Base-by-base conservation (phyloP, 371 early-diverging fungal species). In the Agmasoma carcini region DNA sequence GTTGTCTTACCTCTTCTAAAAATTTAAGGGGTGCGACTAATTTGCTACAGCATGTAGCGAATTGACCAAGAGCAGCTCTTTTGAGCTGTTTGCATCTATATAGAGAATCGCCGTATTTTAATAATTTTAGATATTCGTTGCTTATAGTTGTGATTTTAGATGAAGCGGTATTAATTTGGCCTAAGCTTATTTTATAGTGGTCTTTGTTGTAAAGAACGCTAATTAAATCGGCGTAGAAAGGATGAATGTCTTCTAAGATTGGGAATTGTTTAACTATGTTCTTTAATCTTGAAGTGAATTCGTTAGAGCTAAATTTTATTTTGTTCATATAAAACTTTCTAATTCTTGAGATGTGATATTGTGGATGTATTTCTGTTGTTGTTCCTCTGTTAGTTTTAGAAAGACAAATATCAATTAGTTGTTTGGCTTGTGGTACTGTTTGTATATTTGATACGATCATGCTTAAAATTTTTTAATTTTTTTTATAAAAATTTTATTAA, bases 201-300 rank as follows among this genome's bases (percentile, higher is more conserved):
- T 97, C 98, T 75, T 86, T 85, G 81, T 99, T 97, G 79, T 99
- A 99, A 45, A 99, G 80, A 22, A 97, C 94, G 78, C 95, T 95
- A 87, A 99, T 92, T 66, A 97, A 77, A 76, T 97, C 98, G n/a
- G 92, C 81, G 73, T 94, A 94, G 79, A 97, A 99, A 15, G 98
- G 97, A 74, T 97, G 99, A 62, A 97, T 87, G 72, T 92, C 93
- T 82, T 99, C 98, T 31, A 99, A 79, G 65, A 90, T 87, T 45
- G 99, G 99, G 73, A 99, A 99, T 70, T 92, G 89, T 5, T 80
- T 81, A 30, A 93, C 74, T 67, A 99, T 94, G 52, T 79, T 78
- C 59, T 83, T 81, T 58, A 99, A 80, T 75, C 90, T 87, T 66
- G 87, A 88, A 65, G 88, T 87, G 75, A 97, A 96, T 63, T 82